Conservation (phyloP, 169 alveolate genomes). For the Eimeria tenella region DNA sequence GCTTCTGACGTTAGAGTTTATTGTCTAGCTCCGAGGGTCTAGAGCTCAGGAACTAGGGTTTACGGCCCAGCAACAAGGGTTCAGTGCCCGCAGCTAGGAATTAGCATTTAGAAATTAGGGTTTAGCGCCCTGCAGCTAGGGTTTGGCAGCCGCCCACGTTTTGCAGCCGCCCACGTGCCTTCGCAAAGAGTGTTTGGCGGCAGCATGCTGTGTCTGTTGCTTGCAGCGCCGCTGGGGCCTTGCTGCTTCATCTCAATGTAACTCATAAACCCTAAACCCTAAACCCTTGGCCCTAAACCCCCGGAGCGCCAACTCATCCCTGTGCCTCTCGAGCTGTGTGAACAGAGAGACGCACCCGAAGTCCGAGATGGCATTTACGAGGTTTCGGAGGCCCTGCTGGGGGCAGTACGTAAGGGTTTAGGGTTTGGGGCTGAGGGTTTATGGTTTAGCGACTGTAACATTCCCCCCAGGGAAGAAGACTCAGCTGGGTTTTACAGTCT, state of each 20-base stretch:
- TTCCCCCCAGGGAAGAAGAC: too few species aligned
- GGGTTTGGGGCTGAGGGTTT: conserved; percentile 35
- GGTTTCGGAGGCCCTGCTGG: conserved; percentile 31
- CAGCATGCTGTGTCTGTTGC: background rate
- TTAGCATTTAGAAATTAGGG: background rate
- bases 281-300: conserved; percentile 35
- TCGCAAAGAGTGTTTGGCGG: too few species aligned
- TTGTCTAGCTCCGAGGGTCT: background rate
- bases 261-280: conserved; percentile 5
- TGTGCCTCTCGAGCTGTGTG: conserved; percentile 2
- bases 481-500: background rate
- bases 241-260: conserved; percentile 44
- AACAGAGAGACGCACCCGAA: conserved; percentile 17
- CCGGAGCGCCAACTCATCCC: background rate
- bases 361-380: background rate
- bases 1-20: background rate
- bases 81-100: background rate
- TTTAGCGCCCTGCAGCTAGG: background rate
- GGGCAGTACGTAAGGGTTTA: conserved; percentile 24
- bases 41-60: background rate
- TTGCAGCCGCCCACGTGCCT: too few species aligned
- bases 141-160: too few species aligned
- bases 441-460: background rate
- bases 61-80: background rate
- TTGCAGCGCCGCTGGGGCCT: conserved; percentile 53